These are phyloP conservation scores for Notholithocarpus densiflorus DNA, from an alignment of 306 rosid genomes.

Conservation along the genomic window DNA sequence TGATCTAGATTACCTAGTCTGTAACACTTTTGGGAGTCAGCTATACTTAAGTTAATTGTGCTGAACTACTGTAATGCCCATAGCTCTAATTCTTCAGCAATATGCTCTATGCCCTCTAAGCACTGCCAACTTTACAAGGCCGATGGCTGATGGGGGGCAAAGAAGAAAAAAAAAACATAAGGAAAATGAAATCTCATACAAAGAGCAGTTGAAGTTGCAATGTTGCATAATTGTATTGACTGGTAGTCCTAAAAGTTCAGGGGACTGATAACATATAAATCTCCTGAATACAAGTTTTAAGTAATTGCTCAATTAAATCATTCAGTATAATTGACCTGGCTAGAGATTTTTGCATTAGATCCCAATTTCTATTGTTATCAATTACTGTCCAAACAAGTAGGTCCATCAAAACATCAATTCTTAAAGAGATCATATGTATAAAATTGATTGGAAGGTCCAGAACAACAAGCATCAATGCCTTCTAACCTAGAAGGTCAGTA, in stretches of 20 bases:
- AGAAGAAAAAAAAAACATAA: not conserved
- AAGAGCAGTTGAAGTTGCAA: not conserved
- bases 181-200: not conserved
- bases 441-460: too few species aligned
- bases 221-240: not conserved
- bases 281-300: slow-evolving; percentile 13
- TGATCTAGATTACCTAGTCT: slow-evolving; percentile 6
- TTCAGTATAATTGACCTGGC: slow-evolving; percentile 11
- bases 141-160: not conserved
- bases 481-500: not conserved
- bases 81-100: not conserved
- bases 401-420: slow-evolving; percentile 3
- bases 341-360: not conserved
- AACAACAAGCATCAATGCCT: not conserved
- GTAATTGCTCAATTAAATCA: slow-evolving; percentile 3
- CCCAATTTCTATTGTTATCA: slow-evolving; percentile 8
- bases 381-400: slow-evolving; percentile 8
- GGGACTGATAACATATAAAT: not conserved
- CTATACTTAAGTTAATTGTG: slow-evolving; percentile 1
- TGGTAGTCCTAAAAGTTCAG: not conserved
- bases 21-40: slow-evolving; percentile 9
- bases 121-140: not conserved
- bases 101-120: not conserved
- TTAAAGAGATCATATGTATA: not conserved
- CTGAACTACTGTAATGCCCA: not conserved